These are phyloP conservation scores for Scedosporium minutisporum DNA, from an alignment of 2,329 filamentous ascomycete species.

Conservation along the genomic window DNA sequence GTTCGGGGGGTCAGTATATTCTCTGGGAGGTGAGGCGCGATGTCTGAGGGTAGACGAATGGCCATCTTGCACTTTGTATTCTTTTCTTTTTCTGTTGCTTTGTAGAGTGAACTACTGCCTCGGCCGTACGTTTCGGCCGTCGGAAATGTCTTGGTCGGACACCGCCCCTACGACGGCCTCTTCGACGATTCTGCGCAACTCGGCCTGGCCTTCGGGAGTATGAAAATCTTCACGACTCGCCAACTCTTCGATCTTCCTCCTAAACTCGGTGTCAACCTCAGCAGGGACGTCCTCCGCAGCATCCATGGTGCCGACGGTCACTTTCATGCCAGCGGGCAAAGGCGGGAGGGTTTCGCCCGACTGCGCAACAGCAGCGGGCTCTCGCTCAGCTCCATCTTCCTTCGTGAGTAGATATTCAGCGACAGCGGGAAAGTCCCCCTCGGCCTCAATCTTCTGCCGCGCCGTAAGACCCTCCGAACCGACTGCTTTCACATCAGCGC, in stretches of 20 bases:
- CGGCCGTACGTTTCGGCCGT: slow-evolving; percentile 55
- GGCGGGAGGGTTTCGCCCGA: slow-evolving; percentile 39
- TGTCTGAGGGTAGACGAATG: slow-evolving; percentile 14
- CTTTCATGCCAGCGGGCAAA: slow-evolving; percentile 64
- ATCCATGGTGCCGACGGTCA: slow-evolving; percentile 69
- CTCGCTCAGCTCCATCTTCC: slow-evolving; percentile 16
- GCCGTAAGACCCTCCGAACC: slow-evolving; percentile 74
- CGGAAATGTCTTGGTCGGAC: slow-evolving; percentile 41
- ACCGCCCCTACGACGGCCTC: slow-evolving; percentile 59
- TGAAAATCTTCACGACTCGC: slow-evolving; percentile 77
- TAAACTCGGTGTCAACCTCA: slow-evolving; percentile 72
- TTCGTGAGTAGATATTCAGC: slow-evolving; percentile 54
- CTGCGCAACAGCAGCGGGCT: slow-evolving; percentile 17
- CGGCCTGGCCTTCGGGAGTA: slow-evolving; percentile 66
- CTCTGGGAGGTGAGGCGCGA: slow-evolving; percentile 49
- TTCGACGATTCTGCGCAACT: slow-evolving; percentile 67
- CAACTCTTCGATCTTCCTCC: slow-evolving; percentile 78
- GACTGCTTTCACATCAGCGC: slow-evolving; percentile 52
- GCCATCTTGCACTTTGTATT: neutral
- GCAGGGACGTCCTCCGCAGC: slow-evolving; percentile 49
- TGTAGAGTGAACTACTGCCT: slow-evolving; percentile 39
- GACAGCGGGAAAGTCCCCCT: slow-evolving; percentile 69
- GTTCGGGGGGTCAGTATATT: slow-evolving; percentile 42
- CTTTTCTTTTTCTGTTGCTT: slow-evolving; percentile 16
- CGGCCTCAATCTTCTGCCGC: slow-evolving; percentile 66